Base-by-base conservation (phyloP, 1,284 basidiomycete genomes). In the Apiotrichum veenhuisii region DNA sequence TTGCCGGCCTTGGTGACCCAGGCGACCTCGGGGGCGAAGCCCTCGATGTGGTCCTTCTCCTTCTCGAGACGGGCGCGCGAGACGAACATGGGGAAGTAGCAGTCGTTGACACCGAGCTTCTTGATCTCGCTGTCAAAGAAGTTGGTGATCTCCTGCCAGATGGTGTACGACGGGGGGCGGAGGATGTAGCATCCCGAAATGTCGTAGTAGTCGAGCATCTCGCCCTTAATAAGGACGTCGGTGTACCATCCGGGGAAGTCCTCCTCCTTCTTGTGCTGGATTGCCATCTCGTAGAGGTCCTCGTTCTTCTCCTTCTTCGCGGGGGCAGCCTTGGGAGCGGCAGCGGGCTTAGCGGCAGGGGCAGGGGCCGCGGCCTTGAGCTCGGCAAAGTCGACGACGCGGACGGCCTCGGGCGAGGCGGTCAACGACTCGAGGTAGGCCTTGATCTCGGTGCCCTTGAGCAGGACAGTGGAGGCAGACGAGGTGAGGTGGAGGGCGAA, bases 11-110 rank as follows among this genome's bases (percentile, higher is more conserved):
- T 83, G 44, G 96, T 99, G 54, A 99, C 96, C 96, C 95, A 99
- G 26, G 95, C 96, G 36, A 99, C 96, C 78, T 99, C 95, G 1
- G 95, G 94, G 61, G 95, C 96, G 77, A 99, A 99, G n/a, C 95
- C 95, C 75, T 98, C 96, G 63, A 99, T 93, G 77, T 99, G 95
- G 70, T 98, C 88, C 81, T 98, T 98, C 77, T 99, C 95, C 48
- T 88, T 84, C 78, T 99, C 94, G 53, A 99, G 84, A 37, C 96
- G 91, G 60, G 91, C 91, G 55, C 84, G 79, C 0, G 93, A 96
- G 50, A 99, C 91, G 70, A 98, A 98, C 92, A 98, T 97, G 17
- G 95, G 96, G 83, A 99, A 99, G 75, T 97, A 99, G 43, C 92
- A 87, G 78, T 98, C 98, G 75, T 96, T 89, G 33, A 98, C 94